Evolutionary conservation across 169 alveolate genomes (phyloP).

Genomic region (Cardiosporidium cionae): DNA sequence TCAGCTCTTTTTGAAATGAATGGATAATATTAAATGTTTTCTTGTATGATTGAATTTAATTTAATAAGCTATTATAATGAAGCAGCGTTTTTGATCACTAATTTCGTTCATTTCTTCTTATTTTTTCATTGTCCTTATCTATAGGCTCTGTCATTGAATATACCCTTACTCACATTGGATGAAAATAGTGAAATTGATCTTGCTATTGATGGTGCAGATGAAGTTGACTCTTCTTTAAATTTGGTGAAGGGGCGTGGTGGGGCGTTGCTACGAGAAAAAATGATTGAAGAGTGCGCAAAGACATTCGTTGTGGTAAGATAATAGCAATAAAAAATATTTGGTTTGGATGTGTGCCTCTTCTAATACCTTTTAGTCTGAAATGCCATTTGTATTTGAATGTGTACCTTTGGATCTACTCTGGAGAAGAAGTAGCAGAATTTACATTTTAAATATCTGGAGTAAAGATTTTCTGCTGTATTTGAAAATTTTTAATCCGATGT

Average conservation of each 20-base stretch:
- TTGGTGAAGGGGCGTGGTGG: constrained; percentile 76
- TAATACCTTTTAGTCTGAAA: not conserved
- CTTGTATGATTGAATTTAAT: too few species aligned
- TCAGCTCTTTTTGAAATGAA: too few species aligned
- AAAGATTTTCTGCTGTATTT: not conserved
- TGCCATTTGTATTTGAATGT: not conserved
- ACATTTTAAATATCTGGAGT: not conserved
- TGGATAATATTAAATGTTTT: too few species aligned
- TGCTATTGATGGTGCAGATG: constrained; percentile 74
- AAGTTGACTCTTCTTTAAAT: constrained; percentile 17
- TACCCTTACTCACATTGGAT: constrained; percentile 43
- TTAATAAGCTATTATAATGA: too few species aligned
- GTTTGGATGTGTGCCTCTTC: not conserved
- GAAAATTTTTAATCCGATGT: not conserved
- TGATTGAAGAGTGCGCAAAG: constrained; percentile 54
- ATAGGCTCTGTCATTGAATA: constrained; percentile 55
- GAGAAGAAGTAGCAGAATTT: not conserved
- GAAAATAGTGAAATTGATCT: constrained; percentile 44
- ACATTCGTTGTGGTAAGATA: constrained; percentile 34
- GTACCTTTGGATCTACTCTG: not conserved
- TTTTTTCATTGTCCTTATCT: not conserved
- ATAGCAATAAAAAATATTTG: not conserved
- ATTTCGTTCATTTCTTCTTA: too few species aligned
- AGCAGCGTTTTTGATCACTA: too few species aligned
- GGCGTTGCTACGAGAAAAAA: constrained; percentile 66